These are phyloP conservation scores for Cicer cuneatum DNA, from an alignment of 306 rosid genomes.

Conservation along the genomic window DNA sequence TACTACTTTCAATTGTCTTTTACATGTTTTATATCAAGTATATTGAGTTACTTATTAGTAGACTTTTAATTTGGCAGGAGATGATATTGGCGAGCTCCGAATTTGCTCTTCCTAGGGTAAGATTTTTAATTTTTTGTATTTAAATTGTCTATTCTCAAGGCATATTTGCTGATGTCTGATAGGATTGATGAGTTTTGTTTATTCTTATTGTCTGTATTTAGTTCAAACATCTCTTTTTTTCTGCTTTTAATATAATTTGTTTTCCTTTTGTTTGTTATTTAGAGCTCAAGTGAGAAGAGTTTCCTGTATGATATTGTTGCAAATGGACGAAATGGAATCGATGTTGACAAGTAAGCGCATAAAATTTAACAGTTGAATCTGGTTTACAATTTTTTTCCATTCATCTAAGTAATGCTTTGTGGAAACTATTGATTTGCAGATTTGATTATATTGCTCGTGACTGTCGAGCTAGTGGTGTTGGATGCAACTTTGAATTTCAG, in stretches of 20 bases:
- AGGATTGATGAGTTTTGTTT: constrained; percentile 35
- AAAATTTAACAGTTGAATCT: constrained; percentile 9
- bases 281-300: constrained; percentile 77
- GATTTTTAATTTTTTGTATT: constrained; percentile 15
- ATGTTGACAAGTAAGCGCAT: constrained; percentile 89
- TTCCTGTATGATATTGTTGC: constrained; percentile 97
- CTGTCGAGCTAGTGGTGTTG: constrained; percentile 89
- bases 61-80: constrained; percentile 60
- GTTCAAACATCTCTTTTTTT: neutral
- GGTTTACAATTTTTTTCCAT: constrained; percentile 1
- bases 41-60: constrained; percentile 14
- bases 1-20: constrained; percentile 29
- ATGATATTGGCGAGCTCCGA: constrained; percentile 92
- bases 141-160: constrained; percentile 5
- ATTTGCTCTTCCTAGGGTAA: constrained; percentile 64
- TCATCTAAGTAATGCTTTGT: constrained; percentile 30
- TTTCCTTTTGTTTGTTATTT: constrained; percentile 31
- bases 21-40: constrained; percentile 28
- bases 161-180: neutral
- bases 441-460: constrained; percentile 94
- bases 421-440: constrained; percentile 58
- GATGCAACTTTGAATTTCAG: constrained; percentile 84
- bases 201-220: constrained; percentile 25
- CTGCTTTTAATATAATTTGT: neutral
- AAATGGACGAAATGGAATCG: constrained; percentile 96